phyloP scores from a whole-genome alignment of 805 yeast species.

The Wickerhamiella allomyrinae region DNA sequence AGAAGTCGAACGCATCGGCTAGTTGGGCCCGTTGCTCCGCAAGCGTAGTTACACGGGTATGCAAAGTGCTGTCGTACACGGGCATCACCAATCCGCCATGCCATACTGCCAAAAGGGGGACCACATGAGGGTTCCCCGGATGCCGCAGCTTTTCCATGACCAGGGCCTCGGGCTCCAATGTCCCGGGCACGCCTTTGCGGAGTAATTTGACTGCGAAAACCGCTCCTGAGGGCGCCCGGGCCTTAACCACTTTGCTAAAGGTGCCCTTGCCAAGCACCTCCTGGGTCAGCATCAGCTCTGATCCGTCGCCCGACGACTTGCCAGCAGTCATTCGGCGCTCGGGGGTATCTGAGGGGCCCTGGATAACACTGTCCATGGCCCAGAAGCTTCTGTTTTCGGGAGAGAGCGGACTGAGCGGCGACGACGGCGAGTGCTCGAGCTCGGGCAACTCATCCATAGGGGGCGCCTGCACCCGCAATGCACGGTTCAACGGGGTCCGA shows the following conservation, averaged over 20 bases:
- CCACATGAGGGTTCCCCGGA: slow-evolving; percentile 7
- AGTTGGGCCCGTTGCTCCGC: background rate
- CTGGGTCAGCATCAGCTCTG: background rate
- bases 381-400: background rate
- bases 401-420: background rate
- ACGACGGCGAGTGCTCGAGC: background rate
- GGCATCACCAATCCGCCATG: slow-evolving; percentile 13
- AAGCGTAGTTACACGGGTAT: slow-evolving; percentile 3
- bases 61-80: slow-evolving; percentile 11
- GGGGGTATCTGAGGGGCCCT: no score
- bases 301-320: background rate
- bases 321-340: background rate
- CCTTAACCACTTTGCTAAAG: slow-evolving; percentile 8
- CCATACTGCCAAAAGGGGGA: slow-evolving; percentile 7
- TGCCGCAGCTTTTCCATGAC: slow-evolving; percentile 3
- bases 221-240: background rate
- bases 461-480: background rate
- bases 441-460: background rate
- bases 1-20: slow-evolving; percentile 9
- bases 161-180: slow-evolving; percentile 10
- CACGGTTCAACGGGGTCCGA: background rate
- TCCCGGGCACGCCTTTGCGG: slow-evolving; percentile 1
- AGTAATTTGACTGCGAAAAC: slow-evolving; percentile 10
- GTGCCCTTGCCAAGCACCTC: slow-evolving; percentile 11
- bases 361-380: background rate